phyloP scores from a whole-genome alignment of 768 basidiomycete genomes.

The Psilocybe tampanensis region DNA sequence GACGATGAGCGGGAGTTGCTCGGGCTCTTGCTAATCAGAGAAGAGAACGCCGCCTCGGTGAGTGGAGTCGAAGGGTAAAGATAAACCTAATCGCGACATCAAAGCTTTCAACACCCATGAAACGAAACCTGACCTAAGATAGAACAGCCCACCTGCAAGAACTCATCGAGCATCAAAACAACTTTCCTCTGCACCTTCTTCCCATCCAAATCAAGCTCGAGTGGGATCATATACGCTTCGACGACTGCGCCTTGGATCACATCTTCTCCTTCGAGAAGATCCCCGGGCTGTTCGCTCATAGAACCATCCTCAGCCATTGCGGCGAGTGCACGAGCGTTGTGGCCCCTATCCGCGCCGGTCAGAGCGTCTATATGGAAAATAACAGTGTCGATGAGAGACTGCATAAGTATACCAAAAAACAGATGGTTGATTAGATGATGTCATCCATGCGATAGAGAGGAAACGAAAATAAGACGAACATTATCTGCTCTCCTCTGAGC shows the following conservation, averaged over 20 bases:
- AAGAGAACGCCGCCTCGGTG: too few relatives aligned
- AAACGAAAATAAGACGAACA: slow-evolving; percentile 39
- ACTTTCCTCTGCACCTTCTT: slow-evolving; percentile 44
- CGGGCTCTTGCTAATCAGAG: too few relatives aligned
- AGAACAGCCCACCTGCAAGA: slow-evolving; percentile 69
- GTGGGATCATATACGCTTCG: slow-evolving; percentile 62
- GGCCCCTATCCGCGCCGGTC: slow-evolving; percentile 64
- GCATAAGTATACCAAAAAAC: not conserved
- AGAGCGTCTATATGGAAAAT: slow-evolving; percentile 76
- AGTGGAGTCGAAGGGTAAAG: too few relatives aligned
- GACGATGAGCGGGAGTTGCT: not conserved
- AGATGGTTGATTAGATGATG: not conserved
- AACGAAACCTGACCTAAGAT: too few relatives aligned
- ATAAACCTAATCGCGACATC: too few relatives aligned
- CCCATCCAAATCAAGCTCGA: not conserved
- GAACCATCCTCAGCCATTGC: slow-evolving; percentile 51
- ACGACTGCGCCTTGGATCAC: slow-evolving; percentile 59
- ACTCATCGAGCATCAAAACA: slow-evolving; percentile 73
- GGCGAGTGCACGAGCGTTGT: slow-evolving; percentile 43
- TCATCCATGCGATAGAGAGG: not conserved
- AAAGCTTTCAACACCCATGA: too few relatives aligned
- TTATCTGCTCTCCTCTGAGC: slow-evolving; percentile 64
- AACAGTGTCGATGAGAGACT: slow-evolving; percentile 72
- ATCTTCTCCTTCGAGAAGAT: slow-evolving; percentile 59
- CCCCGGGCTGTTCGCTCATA: slow-evolving; percentile 28